A percentile compares a stretch with the other conserved stretches of the same genome.
These are phyloP conservation scores for Cladorrhinum sp. DNA, from an alignment of 2,329 filamentous ascomycete species.

Conservation along the genomic window DNA sequence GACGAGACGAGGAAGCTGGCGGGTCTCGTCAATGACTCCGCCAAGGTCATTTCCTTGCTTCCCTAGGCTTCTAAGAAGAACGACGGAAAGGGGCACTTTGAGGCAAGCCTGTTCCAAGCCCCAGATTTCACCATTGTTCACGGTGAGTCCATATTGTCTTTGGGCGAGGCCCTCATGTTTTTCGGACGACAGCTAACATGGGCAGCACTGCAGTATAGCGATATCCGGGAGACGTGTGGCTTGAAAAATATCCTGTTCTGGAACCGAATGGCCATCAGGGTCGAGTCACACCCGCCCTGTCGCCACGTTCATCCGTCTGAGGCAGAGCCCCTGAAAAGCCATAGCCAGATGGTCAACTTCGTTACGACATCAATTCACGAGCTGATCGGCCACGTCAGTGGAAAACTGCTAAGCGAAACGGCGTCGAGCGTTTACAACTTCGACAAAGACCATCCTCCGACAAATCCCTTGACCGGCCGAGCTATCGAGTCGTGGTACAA, in stretches of 20 bases:
- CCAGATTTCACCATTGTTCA: slow-evolving; percentile 73
- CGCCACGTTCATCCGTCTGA: slow-evolving; percentile 4
- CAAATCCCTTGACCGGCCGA: slow-evolving; percentile 52
- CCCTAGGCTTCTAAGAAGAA: slow-evolving; percentile 56
- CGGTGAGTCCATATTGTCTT: slow-evolving; percentile 45
- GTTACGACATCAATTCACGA: too few relatives aligned
- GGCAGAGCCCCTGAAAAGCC: too few relatives aligned
- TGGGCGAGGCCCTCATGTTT: neutral
- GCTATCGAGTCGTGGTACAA: slow-evolving; percentile 58
- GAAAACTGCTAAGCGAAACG: slow-evolving; percentile 25
- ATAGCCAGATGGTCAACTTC: too few relatives aligned
- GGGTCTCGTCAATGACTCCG: slow-evolving; percentile 35
- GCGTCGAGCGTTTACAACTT: slow-evolving; percentile 57
- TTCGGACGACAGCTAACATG: too few relatives aligned
- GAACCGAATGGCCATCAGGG: slow-evolving; percentile 49
- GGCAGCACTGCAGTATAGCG: slow-evolving; percentile 43
- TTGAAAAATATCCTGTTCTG: slow-evolving; percentile 65
- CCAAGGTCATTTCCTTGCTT: slow-evolving; percentile 33
- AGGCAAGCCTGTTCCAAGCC: slow-evolving; percentile 68
- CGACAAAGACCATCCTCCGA: slow-evolving; percentile 52
- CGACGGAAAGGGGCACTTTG: slow-evolving; percentile 54
- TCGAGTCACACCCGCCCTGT: slow-evolving; percentile 36
- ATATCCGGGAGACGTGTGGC: slow-evolving; percentile 56
- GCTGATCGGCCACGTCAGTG: too few relatives aligned
- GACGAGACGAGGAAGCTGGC: slow-evolving; percentile 59